A percentile compares a stretch with the other conserved stretches of the same genome.
These are phyloP conservation scores for Phytophthora litchii DNA, from an alignment of 352 stramenopile genomes.

Conservation along the genomic window DNA sequence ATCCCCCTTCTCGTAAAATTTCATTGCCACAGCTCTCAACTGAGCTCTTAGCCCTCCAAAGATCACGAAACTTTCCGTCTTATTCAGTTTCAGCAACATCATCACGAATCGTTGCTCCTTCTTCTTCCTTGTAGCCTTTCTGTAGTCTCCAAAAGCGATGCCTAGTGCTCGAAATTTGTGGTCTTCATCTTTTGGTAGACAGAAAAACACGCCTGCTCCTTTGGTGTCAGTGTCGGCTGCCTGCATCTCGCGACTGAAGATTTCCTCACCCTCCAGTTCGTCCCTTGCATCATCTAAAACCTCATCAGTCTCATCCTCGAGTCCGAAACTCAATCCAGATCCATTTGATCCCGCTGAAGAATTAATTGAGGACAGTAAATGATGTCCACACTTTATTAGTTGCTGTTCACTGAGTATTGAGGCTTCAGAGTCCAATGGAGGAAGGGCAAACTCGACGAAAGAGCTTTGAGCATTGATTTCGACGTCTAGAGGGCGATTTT, in stretches of 20 bases:
- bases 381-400: slow-evolving; percentile 17
- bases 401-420: slow-evolving; percentile 18
- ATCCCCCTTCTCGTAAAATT: slow-evolving; percentile 38
- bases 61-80: slow-evolving; percentile 10
- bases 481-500: slow-evolving; percentile 1
- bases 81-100: slow-evolving; percentile 27
- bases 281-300: slow-evolving; percentile 25
- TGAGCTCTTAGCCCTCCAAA: slow-evolving; percentile 50
- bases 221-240: slow-evolving; percentile 28
- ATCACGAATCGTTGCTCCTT: slow-evolving; percentile 59
- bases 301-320: slow-evolving; percentile 28
- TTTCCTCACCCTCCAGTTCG: slow-evolving; percentile 68
- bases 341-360: slow-evolving; percentile 2
- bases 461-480: slow-evolving; percentile 1
- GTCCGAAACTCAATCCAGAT: slow-evolving; percentile 16
- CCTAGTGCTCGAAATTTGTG: slow-evolving; percentile 34
- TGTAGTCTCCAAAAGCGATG: slow-evolving; percentile 54
- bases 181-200: slow-evolving; percentile 28
- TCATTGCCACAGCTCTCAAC: slow-evolving; percentile 34
- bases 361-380: slow-evolving; percentile 5
- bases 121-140: slow-evolving; percentile 41
- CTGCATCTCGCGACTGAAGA: slow-evolving; percentile 74
- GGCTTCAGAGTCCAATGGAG: slow-evolving; percentile 26
- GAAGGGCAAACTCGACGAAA: slow-evolving; percentile 17
- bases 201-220: slow-evolving; percentile 54